Base-by-base conservation (phyloP, 1,139 yeast species). In the Magnusiomyces fungicola region DNA sequence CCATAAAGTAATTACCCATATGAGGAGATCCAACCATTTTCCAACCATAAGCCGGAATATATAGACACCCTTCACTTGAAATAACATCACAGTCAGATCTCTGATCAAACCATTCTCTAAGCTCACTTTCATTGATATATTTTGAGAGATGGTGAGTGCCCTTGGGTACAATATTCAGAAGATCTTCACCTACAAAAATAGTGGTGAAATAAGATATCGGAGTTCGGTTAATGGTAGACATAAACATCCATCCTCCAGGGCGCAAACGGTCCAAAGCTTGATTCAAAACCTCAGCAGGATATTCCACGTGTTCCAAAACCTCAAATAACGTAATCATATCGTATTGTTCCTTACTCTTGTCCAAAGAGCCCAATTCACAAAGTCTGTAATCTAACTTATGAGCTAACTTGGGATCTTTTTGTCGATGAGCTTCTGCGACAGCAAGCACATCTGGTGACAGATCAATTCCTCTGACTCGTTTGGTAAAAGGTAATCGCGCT, bases 161-260 rank as follows among this genome's bases (percentile, higher is more conserved):
- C 43, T 73, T 72, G 1, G 99, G 99, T 2, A 92, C 98, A 44
- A 92, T 80, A 37, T 74, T 67, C 52, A 92, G 68, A 2, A 92
- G 65, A 53, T 86, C 76, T 64, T 92, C 98, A 2, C 92, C 99
- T 77, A 87, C 76, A 57, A 87, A 79, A 30, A 92, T 92, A 0
- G 98, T 94, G 16, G 97, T 88, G 62, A 92, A 80, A 86, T 95
- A 90, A 43, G 96, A 81, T n/a, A 89, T 69, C 40, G 80, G 73
- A 55, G 94, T 96, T 55, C 97, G 76, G 67, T 92, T 92, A 51
- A 92, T 92, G 1, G 99, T 94, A 30, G 96, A 88, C 52, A 90
- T 63, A 61, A 92, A 88, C 42, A 90, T 65, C 78, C 89, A 81
- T 1, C 98, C 96, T 21, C 88, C 95, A 0, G 82, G 84, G 52